Percentiles rank a stretch among this genome's conserved stretches.
Evolutionary conservation across 495 filamentous ascomycete genomes (phyloP).

Genomic region (Daldinia concentrica): DNA sequence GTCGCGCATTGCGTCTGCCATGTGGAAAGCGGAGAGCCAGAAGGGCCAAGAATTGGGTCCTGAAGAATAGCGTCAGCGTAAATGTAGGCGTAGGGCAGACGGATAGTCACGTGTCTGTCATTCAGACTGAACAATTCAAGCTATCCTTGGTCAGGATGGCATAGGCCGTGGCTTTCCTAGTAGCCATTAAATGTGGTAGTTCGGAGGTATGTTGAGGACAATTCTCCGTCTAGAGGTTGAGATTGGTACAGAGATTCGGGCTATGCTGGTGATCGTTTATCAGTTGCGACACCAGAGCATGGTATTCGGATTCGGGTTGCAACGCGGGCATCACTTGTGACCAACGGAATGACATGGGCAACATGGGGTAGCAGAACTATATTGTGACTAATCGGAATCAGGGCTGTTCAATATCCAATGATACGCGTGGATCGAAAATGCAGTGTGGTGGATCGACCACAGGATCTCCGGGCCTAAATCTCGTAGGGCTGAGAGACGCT

Average conservation of each 20-base stretch:
- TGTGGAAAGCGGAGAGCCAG: constrained; percentile 38
- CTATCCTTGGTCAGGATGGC: constrained; percentile 2
- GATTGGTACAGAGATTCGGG: constrained; percentile 24
- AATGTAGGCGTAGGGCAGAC: constrained; percentile 29
- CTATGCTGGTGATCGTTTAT: constrained; percentile 31
- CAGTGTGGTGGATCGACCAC: constrained; percentile 41
- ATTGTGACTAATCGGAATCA: constrained; percentile 36
- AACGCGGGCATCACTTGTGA: constrained; percentile 26
- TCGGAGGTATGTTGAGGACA: constrained; percentile 14
- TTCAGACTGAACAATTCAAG: constrained; percentile 22
- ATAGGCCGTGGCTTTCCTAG: constrained; percentile 12
- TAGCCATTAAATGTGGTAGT: constrained; percentile 4
- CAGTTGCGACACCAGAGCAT: constrained; percentile 19
- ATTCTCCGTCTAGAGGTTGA: constrained; percentile 10
- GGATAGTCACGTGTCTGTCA: constrained; percentile 24
- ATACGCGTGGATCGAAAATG: constrained; percentile 34
- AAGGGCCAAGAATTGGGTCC: constrained; percentile 10
- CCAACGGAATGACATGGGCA: constrained; percentile 22
- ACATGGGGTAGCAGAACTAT: constrained; percentile 26
- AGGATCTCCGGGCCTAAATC: constrained; percentile 46
- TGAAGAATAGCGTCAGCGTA: constrained; percentile 33
- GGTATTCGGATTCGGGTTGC: constrained; percentile 25
- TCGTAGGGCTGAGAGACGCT: constrained; percentile 49
- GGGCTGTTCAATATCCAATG: constrained; percentile 26
- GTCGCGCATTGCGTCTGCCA: constrained; percentile 38